Evolutionary conservation across 139 green algal species (phyloP), one percentile per base, ranked within the genome.

Genomic region (Chlorella sp.): DNA sequence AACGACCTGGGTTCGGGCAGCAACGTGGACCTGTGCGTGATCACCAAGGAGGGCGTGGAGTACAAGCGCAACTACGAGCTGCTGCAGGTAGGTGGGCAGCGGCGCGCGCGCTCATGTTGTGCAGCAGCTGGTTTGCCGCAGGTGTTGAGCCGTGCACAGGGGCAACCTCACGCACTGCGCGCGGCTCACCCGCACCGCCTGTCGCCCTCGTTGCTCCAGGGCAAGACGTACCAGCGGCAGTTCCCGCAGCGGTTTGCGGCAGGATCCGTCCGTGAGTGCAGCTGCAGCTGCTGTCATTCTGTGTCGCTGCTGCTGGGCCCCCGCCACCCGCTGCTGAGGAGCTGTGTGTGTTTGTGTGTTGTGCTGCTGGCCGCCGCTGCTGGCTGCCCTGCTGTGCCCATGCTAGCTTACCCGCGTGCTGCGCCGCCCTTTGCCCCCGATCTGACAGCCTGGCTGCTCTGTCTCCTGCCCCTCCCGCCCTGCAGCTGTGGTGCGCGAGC

Each of bases 21-120:
- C 87, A 99, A 99, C 87, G 92, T 99, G 6, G 97, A 99, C 85
- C 76, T 99, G 74, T 98, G 96, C 87, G 86, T 99, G 73, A 98
- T 99, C 90, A 98, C 91, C 19, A 95, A 95, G 81, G 95, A 93
- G 43, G 90, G 91, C 13, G 90, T 91, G 44, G 94, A 99, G 70
- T 98, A 98, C 89, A 88, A 97, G 85, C 91, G 96, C 70, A 98
- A 98, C 90, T 88, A 97, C 79, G 91, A 99, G 92, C 95, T 85
- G 84, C 91, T 99, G 56, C 91, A 95, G 87, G 89, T 75, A 17
- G 5, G 77, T 1, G 5, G 13, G 64, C 20, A 20, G 17, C 19
- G 17, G 56, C 20, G 67, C 19, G 67, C n/a, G 34, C 13, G 2
- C 26, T 26, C 2, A 7, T 48, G 67, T 41, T 74, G 34, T 11